Base-by-base conservation (phyloP, 352 stramenopile species). In the Phytophthora vignae region DNA sequence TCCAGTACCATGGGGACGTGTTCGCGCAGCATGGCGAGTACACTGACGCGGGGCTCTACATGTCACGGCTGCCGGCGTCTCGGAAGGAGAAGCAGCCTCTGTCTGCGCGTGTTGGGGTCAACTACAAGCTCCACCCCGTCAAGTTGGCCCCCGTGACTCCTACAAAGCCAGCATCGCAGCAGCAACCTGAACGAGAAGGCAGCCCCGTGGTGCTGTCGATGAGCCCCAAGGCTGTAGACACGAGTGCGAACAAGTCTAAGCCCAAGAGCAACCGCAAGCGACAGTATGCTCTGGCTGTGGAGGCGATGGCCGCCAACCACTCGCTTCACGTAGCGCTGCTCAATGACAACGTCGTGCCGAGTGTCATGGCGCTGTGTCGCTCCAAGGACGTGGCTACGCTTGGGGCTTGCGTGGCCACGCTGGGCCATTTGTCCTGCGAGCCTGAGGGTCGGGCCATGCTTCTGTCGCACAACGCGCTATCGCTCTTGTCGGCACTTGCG, bases 1-100 rank as follows among this genome's bases (percentile, higher is more conserved):
- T 92, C 66, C 81, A 88, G 53, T 94, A 93, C 58, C 77, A 76
- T 60, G 87, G 87, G 42, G 87, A 94, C 52, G 69, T 90, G 10
- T 94, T 94, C 59, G 75, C 81, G n/a, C 87, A 94, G 63, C 87
- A 82, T 48, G 87, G 85, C 2, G 59, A 80, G n/a, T 94, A 94
- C 69, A 82, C 72, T 0, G 85, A 94, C 14, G 85, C 82, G 0
- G 78, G 76, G 27, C 58, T 94, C 19, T 94, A 94, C 71, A 88
- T 94, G 74, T 94, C 87, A 17, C 81, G 87, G 3, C 54, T 94
- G 10, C 81, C 85, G 8, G 77, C 79, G 3, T 87, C 82, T 44
- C 74, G 79, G 17, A 91, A 90, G 49, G 65, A 77, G 56, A 77
- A 74, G 46, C 70, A 77, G 36, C 71, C 65, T 53, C n/a, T 77